Base-by-base conservation (phyloP, 176 grass and related monocot genomes). In the Avena eriantha region DNA sequence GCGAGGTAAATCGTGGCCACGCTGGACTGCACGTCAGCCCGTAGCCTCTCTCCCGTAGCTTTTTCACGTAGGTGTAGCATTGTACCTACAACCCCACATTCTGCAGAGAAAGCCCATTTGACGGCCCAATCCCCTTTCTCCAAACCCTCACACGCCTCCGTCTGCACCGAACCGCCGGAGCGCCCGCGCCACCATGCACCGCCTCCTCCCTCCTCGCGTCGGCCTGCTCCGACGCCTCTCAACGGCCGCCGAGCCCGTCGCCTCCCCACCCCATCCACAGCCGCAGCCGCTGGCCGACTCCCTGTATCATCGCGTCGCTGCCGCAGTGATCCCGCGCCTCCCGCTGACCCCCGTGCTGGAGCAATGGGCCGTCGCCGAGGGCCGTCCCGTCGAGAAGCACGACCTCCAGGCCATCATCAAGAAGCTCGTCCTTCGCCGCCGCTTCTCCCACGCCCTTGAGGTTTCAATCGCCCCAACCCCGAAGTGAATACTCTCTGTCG, bases 371-470 rank as follows among this genome's bases (percentile, higher is more conserved):
- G 0, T 50, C 68, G 54, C 16, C 53, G 87, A 90, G 64, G 87
- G 87, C 31, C 88, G 74, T 41, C 24, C 87, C 69, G 70, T 85
- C 66, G 54, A 77, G 81, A 92, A 92, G 81, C 14, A 18, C 61
- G 43, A 57, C 26, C 34, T 90, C 80, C 87, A 90, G 84, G 8
- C 14, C 45, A 90, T 90, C 19, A 15, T 92, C 84, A 90, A 90
- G 91, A 46, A 81, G 45, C 85, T 90, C 61, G 31, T 34, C 68
- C 3, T 10, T 9, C 34, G 77, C 55, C 72, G 24, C 69, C 84
- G 91, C 63, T 92, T 81, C 69, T 31, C 91, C 72, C 91, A 92
- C 61, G 87, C 91, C 17, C 91, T 92, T 45, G 87, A 92, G 84
- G 91, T 92, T 19, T 10, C 8, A 48, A 22, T 17, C 46, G 45